phyloP scores from a whole-genome alignment of 2,329 filamentous ascomycete species.

The Fusarium ambrosium region DNA sequence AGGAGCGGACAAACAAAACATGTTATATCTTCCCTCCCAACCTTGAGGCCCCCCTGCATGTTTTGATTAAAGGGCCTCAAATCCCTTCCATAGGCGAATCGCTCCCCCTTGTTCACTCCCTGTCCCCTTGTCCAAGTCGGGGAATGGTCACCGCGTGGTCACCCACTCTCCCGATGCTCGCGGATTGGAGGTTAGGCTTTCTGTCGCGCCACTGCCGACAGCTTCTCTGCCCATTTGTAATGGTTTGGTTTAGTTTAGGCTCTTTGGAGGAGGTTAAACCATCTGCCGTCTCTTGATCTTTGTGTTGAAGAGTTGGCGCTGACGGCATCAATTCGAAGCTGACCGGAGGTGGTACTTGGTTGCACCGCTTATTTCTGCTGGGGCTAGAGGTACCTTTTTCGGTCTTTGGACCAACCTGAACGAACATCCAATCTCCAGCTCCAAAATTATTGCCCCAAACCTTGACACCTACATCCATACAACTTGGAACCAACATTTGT shows the following conservation, averaged over 20 bases:
- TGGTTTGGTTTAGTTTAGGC: neutral
- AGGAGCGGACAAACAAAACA: neutral
- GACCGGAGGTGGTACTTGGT: conserved; percentile 24
- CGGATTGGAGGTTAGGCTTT: neutral
- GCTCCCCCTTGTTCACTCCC: conserved; percentile 17
- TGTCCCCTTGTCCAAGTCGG: conserved; percentile 25
- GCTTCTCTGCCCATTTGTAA: conserved; percentile 1
- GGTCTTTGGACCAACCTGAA: neutral
- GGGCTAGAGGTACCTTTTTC: conserved; percentile 34
- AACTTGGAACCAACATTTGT: conserved; percentile 31
- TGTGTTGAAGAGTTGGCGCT: neutral
- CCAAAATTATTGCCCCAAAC: conserved; percentile 44
- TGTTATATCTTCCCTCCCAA: conserved; percentile 7
- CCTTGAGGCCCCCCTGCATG: conserved; percentile 20
- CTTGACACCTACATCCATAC: conserved; percentile 38
- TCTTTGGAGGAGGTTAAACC: neutral
- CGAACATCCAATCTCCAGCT: conserved; percentile 36
- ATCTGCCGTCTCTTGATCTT: neutral
- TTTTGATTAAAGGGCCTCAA: conserved; percentile 44
- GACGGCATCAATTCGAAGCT: neutral
- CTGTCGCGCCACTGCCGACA: neutral
- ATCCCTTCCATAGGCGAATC: conserved; percentile 33
- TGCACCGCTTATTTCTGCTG: conserved; percentile 6
- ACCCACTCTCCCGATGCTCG: conserved; percentile 6
- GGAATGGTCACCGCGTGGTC: conserved; percentile 1